Base-by-base conservation (phyloP, 2,329 filamentous ascomycete genomes). In the Calonectria henricotiae region DNA sequence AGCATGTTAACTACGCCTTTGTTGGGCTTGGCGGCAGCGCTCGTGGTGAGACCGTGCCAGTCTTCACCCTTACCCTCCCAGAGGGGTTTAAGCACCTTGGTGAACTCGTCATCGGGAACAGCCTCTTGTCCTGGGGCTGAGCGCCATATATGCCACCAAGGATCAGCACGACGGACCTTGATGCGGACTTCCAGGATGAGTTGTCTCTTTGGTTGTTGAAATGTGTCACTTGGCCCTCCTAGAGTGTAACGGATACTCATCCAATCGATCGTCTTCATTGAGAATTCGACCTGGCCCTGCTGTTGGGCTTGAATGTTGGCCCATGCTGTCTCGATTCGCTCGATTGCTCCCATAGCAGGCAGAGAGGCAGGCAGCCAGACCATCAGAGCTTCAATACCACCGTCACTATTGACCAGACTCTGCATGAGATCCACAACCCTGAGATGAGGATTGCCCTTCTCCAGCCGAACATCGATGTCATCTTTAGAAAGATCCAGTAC, bases 401-500 rank as follows among this genome's bases (percentile, higher is more conserved):
- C 84, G 44, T 85, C 79, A 46, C 86, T 83, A 77, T 92, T 92
- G 70, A 91, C 86, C 8, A 91, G 83, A 4, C 83, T 84, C 64
- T 86, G 86, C 69, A 94, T 84, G 51, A 89, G 83, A 73, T 91
- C 89, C 23, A 87, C 82, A 13, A 93, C 86, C 20, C 90, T 88
- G 51, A 91, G 83, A 76, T 95, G 93, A 2, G 93, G 93, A 75
- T 93, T 94, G 13, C 85, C 86, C 15, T 84, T 83, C 46, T 91
- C 86, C 23, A 96, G 84, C 30, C 84, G 82, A 32, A 96, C 83
- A 17, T 84, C 84, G 73, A 93, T 89, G 2, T 86, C 81, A 20
- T 85, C 82, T 11, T 82, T 82, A 23, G 85, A 83, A 37, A 94
- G 88, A 71, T 90, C 87, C 47, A 94, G 83, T 3, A 85, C 85